Percentiles rank a stretch among this genome's conserved stretches.
Conservation (phyloP, 1,139 yeast species). For the Eremothecium cymbalariae region DNA sequence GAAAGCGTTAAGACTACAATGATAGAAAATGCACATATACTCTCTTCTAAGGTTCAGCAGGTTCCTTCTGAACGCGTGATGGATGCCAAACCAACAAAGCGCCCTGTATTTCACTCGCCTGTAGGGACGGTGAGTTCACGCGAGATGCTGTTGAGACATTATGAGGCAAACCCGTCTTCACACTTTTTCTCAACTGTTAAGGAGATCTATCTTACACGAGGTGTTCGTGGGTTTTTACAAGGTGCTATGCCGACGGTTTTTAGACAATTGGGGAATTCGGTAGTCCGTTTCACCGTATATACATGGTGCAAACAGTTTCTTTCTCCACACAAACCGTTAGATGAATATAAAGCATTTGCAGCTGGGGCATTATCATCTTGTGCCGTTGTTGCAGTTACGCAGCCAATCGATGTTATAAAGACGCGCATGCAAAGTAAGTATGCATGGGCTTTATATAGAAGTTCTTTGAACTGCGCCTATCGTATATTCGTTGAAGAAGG, state of each 20-base stretch:
- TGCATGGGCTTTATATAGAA: constrained; percentile 45
- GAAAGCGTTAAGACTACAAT: constrained; percentile 79
- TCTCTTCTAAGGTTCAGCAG: constrained; percentile 13
- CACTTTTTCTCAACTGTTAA: constrained; percentile 46
- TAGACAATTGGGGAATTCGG: constrained; percentile 71
- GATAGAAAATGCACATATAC: constrained; percentile 55
- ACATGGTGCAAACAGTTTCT: constrained; percentile 65
- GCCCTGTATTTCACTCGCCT: constrained; percentile 22
- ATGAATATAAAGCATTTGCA: constrained; percentile 43
- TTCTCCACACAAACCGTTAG: constrained; percentile 42
- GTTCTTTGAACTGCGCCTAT: constrained; percentile 66
- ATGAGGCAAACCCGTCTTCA: constrained; percentile 46
- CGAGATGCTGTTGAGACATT: constrained; percentile 16
- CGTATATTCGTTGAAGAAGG: constrained; percentile 66
- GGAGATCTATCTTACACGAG: constrained; percentile 70
- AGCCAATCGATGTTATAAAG: constrained; percentile 86
- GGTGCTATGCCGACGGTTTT: constrained; percentile 74
- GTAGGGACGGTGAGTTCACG: constrained; percentile 11
- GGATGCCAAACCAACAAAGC: constrained; percentile 8
- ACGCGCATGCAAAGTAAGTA: constrained; percentile 78
- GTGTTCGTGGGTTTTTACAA: constrained; percentile 67
- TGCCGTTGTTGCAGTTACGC: constrained; percentile 72
- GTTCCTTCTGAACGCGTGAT: constrained; percentile 13
- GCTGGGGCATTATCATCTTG: constrained; percentile 50
- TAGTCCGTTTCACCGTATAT: constrained; percentile 78